These are phyloP conservation scores for Acarospora socialis DNA, from an alignment of 2,329 filamentous ascomycete species.

Conservation along the genomic window DNA sequence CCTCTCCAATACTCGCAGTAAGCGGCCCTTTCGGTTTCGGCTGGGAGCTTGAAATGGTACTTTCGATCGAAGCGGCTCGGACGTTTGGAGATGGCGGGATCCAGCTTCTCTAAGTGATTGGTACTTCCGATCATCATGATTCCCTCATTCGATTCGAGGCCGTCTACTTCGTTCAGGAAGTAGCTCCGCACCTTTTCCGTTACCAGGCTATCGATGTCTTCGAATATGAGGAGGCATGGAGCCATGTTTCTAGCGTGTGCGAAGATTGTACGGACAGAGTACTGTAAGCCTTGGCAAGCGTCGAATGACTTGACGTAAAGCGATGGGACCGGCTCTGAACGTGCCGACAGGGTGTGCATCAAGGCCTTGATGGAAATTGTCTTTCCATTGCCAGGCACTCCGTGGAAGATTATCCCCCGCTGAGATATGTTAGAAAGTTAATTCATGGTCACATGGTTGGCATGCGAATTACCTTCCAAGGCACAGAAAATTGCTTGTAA, in stretches of 20 bases:
- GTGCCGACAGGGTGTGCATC: slow-evolving; percentile 29
- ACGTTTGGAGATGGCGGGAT: slow-evolving; percentile 30
- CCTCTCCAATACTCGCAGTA: slow-evolving; percentile 32
- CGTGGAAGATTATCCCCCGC: slow-evolving; percentile 31
- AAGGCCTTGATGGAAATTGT: slow-evolving; percentile 32
- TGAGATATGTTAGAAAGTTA: slow-evolving; percentile 12
- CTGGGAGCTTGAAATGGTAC: slow-evolving; percentile 30
- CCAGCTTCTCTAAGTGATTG: slow-evolving; percentile 23
- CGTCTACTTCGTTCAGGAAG: slow-evolving; percentile 31
- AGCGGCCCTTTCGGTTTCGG: slow-evolving; percentile 22
- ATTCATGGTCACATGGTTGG: too few relatives aligned
- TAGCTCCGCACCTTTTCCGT: slow-evolving; percentile 23
- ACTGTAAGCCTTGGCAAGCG: slow-evolving; percentile 12
- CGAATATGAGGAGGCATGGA: slow-evolving; percentile 27
- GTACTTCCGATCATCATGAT: slow-evolving; percentile 30
- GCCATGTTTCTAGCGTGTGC: slow-evolving; percentile 23
- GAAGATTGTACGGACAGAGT: slow-evolving; percentile 21
- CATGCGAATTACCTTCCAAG: slow-evolving; percentile 25
- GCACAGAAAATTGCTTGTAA: slow-evolving; percentile 30
- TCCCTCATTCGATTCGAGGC: slow-evolving; percentile 26
- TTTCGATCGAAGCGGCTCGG: slow-evolving; percentile 34
- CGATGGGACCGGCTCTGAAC: slow-evolving; percentile 23
- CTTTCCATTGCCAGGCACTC: slow-evolving; percentile 29
- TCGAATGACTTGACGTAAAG: slow-evolving; percentile 25
- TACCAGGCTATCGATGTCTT: slow-evolving; percentile 28